These are phyloP conservation scores for Ganoderma boninense DNA, from an alignment of 1,284 basidiomycete genomes.

Conservation along the genomic window DNA sequence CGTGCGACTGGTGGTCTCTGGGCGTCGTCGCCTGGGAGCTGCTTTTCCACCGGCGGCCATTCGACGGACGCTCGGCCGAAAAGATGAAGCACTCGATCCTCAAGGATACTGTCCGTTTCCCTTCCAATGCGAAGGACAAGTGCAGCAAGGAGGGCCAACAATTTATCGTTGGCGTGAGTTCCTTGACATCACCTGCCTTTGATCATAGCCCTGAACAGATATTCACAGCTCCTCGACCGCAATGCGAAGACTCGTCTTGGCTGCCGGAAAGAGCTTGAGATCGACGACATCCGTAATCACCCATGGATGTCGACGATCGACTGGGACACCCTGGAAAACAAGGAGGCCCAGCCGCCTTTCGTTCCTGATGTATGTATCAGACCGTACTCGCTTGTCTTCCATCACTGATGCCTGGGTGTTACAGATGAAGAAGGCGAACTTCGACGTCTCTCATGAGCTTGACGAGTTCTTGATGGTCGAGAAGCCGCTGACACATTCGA, in stretches of 20 bases:
- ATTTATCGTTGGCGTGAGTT: conserved; percentile 57
- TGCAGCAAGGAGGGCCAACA: conserved; percentile 49
- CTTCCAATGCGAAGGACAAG: conserved; percentile 56
- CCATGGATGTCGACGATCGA: conserved; percentile 88
- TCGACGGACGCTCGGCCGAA: conserved; percentile 87
- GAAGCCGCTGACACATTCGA: conserved; percentile 94
- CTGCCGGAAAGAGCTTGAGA: conserved; percentile 74
- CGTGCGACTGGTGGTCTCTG: conserved; percentile 95
- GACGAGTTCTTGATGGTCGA: conserved; percentile 97
- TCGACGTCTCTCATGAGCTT: conserved; percentile 96
- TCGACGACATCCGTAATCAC: conserved; percentile 82
- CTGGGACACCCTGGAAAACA: conserved; percentile 82
- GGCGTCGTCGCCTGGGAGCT: conserved; percentile 92
- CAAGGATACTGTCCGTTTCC: conserved; percentile 71
- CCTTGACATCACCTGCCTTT: conserved; percentile 10
- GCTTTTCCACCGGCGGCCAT: conserved; percentile 88
- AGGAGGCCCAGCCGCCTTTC: conserved; percentile 86
- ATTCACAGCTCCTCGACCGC: conserved; percentile 81
- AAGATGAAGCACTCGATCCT: conserved; percentile 86
- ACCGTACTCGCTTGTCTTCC: conserved; percentile 10
- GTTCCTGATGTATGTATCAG: conserved; percentile 82
- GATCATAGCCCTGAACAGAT: conserved; percentile 29
- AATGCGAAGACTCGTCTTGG: conserved; percentile 85
- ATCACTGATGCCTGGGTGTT: conserved; percentile 18
- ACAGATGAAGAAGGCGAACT: conserved; percentile 93